Evolutionary conservation across 2,329 filamentous ascomycete genomes (phyloP).

Genomic region (Tolypocladium ophioglossoides): DNA sequence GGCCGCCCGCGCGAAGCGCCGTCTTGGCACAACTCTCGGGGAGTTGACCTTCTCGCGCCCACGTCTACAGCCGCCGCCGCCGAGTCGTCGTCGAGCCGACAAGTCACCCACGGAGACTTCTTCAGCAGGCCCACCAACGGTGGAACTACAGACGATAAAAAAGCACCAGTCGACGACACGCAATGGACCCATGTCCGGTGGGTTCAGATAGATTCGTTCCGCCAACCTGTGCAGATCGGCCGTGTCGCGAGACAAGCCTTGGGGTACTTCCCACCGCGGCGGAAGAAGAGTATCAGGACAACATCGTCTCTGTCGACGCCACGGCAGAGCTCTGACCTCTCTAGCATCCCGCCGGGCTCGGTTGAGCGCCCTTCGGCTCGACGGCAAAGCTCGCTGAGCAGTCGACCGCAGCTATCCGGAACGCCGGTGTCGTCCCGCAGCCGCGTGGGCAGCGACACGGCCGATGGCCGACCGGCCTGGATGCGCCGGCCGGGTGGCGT

Average conservation of each 20-base stretch:
- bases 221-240: slow-evolving; percentile 70
- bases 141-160: slow-evolving; percentile 13
- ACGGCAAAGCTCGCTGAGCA: slow-evolving; percentile 31
- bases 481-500: slow-evolving; percentile 82
- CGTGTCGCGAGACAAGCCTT: slow-evolving; percentile 70
- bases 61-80: slow-evolving; percentile 30
- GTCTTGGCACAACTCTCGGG: slow-evolving; percentile 23
- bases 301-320: slow-evolving; percentile 59
- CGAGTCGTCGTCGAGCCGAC: slow-evolving; percentile 9
- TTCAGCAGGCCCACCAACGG: slow-evolving; percentile 27
- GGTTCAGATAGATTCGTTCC: slow-evolving; percentile 65
- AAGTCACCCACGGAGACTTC: slow-evolving; percentile 27
- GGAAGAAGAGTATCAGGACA: slow-evolving; percentile 70
- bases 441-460: slow-evolving; percentile 25
- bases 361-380: slow-evolving; percentile 23
- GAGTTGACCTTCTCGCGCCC: slow-evolving; percentile 40
- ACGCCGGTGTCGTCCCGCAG: slow-evolving; percentile 25
- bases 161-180: slow-evolving; percentile 40
- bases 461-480: slow-evolving; percentile 41
- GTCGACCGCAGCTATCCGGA: slow-evolving; percentile 20
- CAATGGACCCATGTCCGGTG: slow-evolving; percentile 84
- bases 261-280: slow-evolving; percentile 83
- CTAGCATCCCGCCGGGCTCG: slow-evolving; percentile 31
- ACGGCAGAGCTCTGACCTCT: slow-evolving; percentile 51
- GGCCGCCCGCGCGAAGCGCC: slow-evolving; percentile 57